A percentile compares a stretch with the other conserved stretches of the same genome.
These are phyloP conservation scores for Aspergillus sp. DNA, from an alignment of 2,329 filamentous ascomycete species.

Conservation along the genomic window DNA sequence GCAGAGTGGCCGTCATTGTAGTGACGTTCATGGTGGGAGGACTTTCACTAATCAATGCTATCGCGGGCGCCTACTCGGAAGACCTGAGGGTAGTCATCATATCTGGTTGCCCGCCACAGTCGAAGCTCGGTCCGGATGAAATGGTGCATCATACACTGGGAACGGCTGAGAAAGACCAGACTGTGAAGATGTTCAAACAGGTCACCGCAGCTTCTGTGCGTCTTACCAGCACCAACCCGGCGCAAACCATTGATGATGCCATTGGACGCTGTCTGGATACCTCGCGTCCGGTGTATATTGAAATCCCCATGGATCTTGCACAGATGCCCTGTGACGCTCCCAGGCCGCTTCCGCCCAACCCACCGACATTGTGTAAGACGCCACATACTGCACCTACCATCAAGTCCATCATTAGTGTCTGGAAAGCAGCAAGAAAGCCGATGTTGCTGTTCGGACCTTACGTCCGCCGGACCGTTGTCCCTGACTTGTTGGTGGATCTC, in stretches of 20 bases:
- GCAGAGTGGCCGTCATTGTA: conserved; percentile 7
- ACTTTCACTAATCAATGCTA: conserved; percentile 11
- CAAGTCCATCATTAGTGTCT: not conserved
- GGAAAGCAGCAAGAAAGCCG: not conserved
- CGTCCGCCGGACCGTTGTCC: not conserved
- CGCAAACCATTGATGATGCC: not conserved
- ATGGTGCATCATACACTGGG: conserved; percentile 9
- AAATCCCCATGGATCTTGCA: conserved; percentile 6
- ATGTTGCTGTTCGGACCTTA: not conserved
- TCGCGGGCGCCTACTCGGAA: conserved; percentile 10
- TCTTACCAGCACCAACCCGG: not conserved
- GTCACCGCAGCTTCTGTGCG: conserved; percentile 4
- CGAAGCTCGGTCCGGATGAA: not conserved
- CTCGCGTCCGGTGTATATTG: conserved; percentile 10
- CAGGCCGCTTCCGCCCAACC: not conserved
- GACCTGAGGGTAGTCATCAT: conserved; percentile 3
- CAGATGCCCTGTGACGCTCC: not conserved
- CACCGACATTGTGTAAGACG: not conserved
- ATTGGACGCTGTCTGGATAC: conserved; percentile 2
- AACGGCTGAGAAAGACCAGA: conserved; percentile 1
- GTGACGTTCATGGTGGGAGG: conserved; percentile 12
- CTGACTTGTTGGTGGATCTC: not conserved
- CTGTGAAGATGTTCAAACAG: conserved; percentile 4
- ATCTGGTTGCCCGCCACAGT: not conserved
- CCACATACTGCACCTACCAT: not conserved